These are phyloP conservation scores for Paspalum vaginatum DNA, from an alignment of 176 grass and related monocot genomes.

Conservation along the genomic window DNA sequence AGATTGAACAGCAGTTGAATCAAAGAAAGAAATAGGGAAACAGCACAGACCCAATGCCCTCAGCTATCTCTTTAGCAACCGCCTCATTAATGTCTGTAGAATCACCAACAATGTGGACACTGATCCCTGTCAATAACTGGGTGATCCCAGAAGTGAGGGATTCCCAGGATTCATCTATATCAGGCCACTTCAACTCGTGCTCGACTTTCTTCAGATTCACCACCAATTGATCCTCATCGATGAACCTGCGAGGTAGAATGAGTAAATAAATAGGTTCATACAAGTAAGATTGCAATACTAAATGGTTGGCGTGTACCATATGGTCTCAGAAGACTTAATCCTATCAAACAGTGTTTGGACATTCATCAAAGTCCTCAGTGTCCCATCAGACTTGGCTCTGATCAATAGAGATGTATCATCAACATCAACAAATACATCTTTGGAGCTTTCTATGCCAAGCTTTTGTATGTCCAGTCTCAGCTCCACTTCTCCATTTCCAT, in stretches of 20 bases:
- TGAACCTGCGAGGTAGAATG: slow-evolving; percentile 58
- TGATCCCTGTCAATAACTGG: slow-evolving; percentile 81
- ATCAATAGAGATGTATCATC: slow-evolving; percentile 78
- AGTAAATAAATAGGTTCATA: neutral
- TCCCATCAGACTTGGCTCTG: slow-evolving; percentile 80
- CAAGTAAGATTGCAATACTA: neutral
- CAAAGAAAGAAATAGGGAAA: neutral
- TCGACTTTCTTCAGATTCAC: slow-evolving; percentile 90
- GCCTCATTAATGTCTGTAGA: slow-evolving; percentile 77
- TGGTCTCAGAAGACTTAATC: slow-evolving; percentile 89
- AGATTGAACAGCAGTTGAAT: neutral
- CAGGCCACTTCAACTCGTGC: slow-evolving; percentile 83
- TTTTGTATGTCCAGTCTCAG: slow-evolving; percentile 80
- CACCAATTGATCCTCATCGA: slow-evolving; percentile 89
- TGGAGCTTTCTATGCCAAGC: slow-evolving; percentile 62
- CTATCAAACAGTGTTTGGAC: slow-evolving; percentile 67
- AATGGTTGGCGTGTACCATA: slow-evolving; percentile 56
- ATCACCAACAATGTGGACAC: slow-evolving; percentile 78
- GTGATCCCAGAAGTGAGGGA: slow-evolving; percentile 75
- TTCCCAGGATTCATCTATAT: slow-evolving; percentile 90
- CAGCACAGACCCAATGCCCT: slow-evolving; percentile 69
- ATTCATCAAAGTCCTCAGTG: slow-evolving; percentile 77
- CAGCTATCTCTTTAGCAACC: slow-evolving; percentile 79
- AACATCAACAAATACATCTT: slow-evolving; percentile 84
- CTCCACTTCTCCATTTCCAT: slow-evolving; percentile 68